These are phyloP conservation scores for Botrytis fragariae DNA, from an alignment of 2,329 filamentous ascomycete species.

Conservation along the genomic window DNA sequence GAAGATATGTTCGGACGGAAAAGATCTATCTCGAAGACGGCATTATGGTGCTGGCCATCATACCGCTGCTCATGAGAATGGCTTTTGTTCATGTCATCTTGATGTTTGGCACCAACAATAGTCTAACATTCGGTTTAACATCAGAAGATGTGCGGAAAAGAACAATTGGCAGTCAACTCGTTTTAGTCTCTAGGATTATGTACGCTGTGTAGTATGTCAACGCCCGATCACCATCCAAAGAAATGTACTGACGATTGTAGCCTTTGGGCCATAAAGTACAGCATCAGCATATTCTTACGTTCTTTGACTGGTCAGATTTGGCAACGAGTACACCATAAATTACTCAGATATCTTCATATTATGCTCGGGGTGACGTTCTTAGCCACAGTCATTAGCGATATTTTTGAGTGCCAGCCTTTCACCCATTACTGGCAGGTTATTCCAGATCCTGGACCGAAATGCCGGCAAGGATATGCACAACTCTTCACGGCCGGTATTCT, in stretches of 20 bases:
- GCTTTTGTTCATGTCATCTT: conserved; percentile 80
- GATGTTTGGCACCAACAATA: conserved; percentile 89
- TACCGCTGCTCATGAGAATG: conserved; percentile 82
- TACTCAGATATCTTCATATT: conserved; percentile 68
- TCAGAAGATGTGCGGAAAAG: conserved; percentile 59
- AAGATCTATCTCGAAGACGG: conserved; percentile 84
- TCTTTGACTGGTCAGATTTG: conserved; percentile 79
- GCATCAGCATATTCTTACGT: conserved; percentile 84
- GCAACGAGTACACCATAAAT: conserved; percentile 69
- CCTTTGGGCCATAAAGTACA: conserved; percentile 87
- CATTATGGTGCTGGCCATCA: conserved; percentile 73
- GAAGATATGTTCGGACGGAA: conserved; percentile 83
- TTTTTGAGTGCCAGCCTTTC: conserved; percentile 79
- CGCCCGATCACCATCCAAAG: neutral
- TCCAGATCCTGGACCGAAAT: conserved; percentile 79
- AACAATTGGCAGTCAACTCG: conserved; percentile 73
- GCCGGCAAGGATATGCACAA: conserved; percentile 80
- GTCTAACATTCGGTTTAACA: conserved; percentile 53
- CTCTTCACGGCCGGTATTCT: conserved; percentile 81
- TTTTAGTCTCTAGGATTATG: conserved; percentile 76
- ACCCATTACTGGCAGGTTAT: conserved; percentile 72
- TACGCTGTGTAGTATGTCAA: conserved; percentile 79
- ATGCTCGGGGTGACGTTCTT: conserved; percentile 74
- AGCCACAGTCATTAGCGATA: conserved; percentile 73
- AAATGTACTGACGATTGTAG: conserved; percentile 44